Evolutionary conservation across 441 rosid species (phyloP), one percentile per base, ranked within the genome.

Genomic region (Adansonia madagascariensis): DNA sequence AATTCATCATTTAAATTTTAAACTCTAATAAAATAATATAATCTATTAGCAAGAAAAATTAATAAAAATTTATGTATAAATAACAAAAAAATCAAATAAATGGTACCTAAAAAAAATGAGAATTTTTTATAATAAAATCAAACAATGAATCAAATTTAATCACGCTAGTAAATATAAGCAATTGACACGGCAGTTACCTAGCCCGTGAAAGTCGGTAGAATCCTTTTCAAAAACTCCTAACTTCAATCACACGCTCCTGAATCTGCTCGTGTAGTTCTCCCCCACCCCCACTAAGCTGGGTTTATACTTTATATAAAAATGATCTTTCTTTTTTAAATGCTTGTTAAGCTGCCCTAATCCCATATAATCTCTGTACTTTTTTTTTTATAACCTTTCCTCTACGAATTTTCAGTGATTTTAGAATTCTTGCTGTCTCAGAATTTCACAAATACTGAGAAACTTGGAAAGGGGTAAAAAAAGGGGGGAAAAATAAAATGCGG

Each of bases 401-500:
- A 6, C 14, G 1, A 43, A 43, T 3, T 66, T 66, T 31, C 8
- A 66, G 31, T 66, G 15, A 41, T 41, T 35, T 43, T 8, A 44
- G 43, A 17, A 3, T 43, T 9, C n/a, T 44, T 9, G 15, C 1
- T 17, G 8, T 1, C n/a, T 43, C 15, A 10, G 50, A 66, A 18
- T 66, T 9, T 18, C n/a, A 43, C n/a, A 43, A 43, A 17, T n/a
- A 7, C 53, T 1, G 44, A 0, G 10, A 31, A 62, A 62, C 44
- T 18, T 11, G 8, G 12, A 15, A 31, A 31, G 2, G 31, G 31
- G 31, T 31, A 31, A 31, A 31, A 3, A 14, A 15, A 0, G 41
- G 6, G 9, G 11, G 50, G n/a, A 2, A 18, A 52, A 71, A 4
- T n/a, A 79, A 71, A 76, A 87, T 80, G 86, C 31, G 73, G 87